Conservation (phyloP, 352 stramenopile genomes). For the Phytophthora pisi region DNA sequence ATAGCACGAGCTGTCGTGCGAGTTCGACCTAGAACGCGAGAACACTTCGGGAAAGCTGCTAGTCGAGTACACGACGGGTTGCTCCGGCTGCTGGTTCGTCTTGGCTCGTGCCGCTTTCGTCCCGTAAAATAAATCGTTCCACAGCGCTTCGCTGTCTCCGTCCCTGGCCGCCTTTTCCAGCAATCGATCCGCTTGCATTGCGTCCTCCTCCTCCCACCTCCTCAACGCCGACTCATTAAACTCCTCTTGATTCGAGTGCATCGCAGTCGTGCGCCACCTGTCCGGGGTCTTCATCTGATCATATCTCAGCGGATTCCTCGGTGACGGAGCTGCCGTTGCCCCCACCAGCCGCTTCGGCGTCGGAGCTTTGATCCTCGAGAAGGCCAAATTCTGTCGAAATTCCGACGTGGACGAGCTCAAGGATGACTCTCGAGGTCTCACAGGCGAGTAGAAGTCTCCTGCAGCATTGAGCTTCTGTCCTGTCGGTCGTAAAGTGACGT, state of each 20-base stretch:
- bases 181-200: conserved; percentile 30
- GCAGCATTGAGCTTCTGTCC: conserved; percentile 32
- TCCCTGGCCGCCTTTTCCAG: conserved; percentile 34
- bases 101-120: conserved; percentile 29
- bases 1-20: conserved; percentile 17
- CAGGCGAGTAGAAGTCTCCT: conserved; percentile 44
- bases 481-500: conserved; percentile 17
- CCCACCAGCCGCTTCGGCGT: conserved; percentile 12
- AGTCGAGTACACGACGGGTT: conserved; percentile 30
- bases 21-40: conserved; percentile 17
- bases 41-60: conserved; percentile 32
- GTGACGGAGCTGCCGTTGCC: conserved; percentile 5
- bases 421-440: conserved; percentile 27
- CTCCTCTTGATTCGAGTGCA: conserved; percentile 33
- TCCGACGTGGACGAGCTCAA: conserved; percentile 20
- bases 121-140: conserved; percentile 48
- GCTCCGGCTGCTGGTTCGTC: conserved; percentile 20
- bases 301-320: conserved; percentile 13
- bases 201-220: conserved; percentile 34
- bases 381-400: conserved; percentile 25
- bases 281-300: conserved; percentile 40
- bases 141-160: conserved; percentile 35
- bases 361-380: conserved; percentile 33
- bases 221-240: conserved; percentile 22
- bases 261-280: conserved; percentile 38